Evolutionary conservation across 2,329 filamentous ascomycete species (phyloP).

Genomic region (Cladosporium oxysporum): DNA sequence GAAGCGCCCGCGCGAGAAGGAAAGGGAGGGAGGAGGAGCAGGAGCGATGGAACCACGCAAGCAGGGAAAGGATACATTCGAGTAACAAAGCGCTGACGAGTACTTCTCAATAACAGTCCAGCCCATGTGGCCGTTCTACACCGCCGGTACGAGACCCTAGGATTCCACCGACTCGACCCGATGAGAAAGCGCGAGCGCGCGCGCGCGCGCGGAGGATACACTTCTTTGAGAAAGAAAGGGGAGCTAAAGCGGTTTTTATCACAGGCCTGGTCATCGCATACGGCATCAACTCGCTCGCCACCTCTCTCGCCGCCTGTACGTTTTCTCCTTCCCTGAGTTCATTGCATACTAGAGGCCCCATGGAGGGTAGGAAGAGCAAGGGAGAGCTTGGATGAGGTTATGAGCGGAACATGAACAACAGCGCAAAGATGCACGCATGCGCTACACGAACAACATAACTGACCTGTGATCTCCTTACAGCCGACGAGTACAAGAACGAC

Average conservation of each 20-base stretch:
- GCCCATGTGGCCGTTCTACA: conserved; percentile 92
- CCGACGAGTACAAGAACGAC: conserved; percentile 95
- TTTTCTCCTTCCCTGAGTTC: conserved; percentile 35
- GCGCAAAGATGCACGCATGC: neutral
- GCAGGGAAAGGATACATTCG: conserved; percentile 9
- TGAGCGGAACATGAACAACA: neutral
- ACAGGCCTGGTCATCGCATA: conserved; percentile 83
- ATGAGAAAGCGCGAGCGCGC: conserved; percentile 11
- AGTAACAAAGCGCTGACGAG: conserved; percentile 25
- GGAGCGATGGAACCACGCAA: neutral
- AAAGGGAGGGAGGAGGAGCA: neutral
- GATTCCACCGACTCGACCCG: neutral
- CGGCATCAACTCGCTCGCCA: conserved; percentile 84
- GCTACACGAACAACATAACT: neutral
- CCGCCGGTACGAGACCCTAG: conserved; percentile 68
- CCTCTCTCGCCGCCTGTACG: conserved; percentile 76
- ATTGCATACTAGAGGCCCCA: neutral
- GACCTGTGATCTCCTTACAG: conserved; percentile 49
- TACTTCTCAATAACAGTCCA: conserved; percentile 60
- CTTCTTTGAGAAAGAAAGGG: conserved; percentile 15
- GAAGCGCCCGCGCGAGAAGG: neutral
- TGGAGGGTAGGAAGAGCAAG: neutral
- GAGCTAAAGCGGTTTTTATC: conserved; percentile 22
- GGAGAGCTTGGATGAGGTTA: neutral
- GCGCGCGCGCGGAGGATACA: conserved; percentile 5